Evolutionary conservation across 176 grass and related monocot genomes (phyloP), one percentile per base, ranked within the genome.

Genomic region (Aegilops umbellulata): DNA sequence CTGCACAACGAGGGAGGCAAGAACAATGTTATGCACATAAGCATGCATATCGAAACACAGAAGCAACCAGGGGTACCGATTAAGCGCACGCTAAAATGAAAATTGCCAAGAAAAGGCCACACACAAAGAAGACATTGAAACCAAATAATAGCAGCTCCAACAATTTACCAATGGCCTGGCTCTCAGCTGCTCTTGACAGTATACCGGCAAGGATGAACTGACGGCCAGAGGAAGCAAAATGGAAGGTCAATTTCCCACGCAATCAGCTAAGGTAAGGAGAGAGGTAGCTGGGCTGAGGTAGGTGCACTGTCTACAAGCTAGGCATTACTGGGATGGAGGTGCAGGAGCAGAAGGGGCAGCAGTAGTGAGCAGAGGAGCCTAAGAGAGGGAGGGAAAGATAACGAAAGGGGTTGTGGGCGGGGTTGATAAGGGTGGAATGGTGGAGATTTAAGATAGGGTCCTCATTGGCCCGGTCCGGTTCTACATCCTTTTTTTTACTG

Each of bases 391-490:
- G 38, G 66, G 71, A 82, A 41, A 58, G 88, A 90, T 69, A 87
- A 80, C 62, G 70, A 87, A 70, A 35, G 67, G 60, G 72, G 60
- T 3, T 19, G 19, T 15, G 53, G 34, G 9, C 19, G 6, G 81
- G 62, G 86, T 20, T 71, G 93, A 95, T 92, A 95, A 92, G 93
- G 88, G 90, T 84, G 83, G 90, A 92, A 88, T 81, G 92, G 92
- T 89, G 81, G 90, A 92, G 92, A 83, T 88, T 92, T 85, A 27
- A 92, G 89, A 92, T 88, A 92, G 81, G 82, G 78, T 85, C 68
- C 84, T 78, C 38, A 29, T 84, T 78, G 86, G 75, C 86, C 58
- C 83, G 58, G 84, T 89, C 70, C 78, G 63, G 36, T 38, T 4
- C 8, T 64, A 32, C 25, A 6, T 69, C 20, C 20, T 22, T 7